Evolutionary conservation across 768 basidiomycete species (phyloP).

Genomic region (Phallus indusiatus): DNA sequence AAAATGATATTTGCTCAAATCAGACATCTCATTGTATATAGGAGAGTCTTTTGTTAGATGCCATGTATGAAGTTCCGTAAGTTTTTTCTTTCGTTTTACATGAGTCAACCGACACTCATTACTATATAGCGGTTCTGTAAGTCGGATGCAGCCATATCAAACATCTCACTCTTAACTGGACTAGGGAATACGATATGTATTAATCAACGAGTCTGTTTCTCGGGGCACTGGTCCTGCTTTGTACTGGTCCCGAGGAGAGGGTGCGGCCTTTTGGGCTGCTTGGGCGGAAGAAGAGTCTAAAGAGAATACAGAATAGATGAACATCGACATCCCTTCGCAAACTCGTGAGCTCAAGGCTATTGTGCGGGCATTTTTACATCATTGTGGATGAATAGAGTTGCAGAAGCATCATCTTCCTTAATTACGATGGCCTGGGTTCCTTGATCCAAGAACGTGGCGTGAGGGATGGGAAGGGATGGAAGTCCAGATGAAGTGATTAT

Average conservation of each 20-base stretch:
- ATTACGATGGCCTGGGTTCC: no score
- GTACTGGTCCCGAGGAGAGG: constrained; percentile 70
- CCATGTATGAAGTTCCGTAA: constrained; percentile 91
- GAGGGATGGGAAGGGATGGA: neutral
- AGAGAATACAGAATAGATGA: constrained; percentile 11
- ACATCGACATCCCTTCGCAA: neutral
- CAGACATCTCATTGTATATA: constrained; percentile 20
- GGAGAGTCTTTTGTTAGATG: constrained; percentile 75
- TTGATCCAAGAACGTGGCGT: no score
- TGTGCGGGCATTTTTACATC: no score
- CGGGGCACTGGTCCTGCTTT: constrained; percentile 50
- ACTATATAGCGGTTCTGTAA: constrained; percentile 51
- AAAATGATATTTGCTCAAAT: neutral
- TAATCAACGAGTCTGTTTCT: constrained; percentile 66
- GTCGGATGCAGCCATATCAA: constrained; percentile 15
- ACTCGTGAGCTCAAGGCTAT: no score
- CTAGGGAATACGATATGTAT: constrained; percentile 72
- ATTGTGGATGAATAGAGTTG: no score
- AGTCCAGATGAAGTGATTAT: neutral
- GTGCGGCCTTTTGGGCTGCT: constrained; percentile 61
- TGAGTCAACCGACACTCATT: constrained; percentile 2
- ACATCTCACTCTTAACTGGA: neutral
- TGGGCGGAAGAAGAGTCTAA: constrained; percentile 61
- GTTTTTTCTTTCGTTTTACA: constrained; percentile 22
- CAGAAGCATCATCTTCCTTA: no score